Conservation (phyloP, 139 green algal genomes). For the Coccomyxa sp. region DNA sequence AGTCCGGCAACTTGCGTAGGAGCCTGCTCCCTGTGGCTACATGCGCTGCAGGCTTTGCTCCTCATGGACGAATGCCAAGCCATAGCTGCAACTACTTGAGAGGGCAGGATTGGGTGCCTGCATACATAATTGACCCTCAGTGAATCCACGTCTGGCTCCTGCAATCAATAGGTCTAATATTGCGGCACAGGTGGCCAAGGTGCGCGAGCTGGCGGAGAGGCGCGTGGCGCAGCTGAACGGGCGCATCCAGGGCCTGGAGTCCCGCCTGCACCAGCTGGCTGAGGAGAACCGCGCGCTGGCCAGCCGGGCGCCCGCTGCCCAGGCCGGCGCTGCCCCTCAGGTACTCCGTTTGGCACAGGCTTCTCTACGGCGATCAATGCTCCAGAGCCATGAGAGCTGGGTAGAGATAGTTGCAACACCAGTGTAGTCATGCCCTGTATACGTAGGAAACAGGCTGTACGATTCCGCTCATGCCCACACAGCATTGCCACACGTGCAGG, state of each 20-base stretch:
- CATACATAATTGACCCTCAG: neutral
- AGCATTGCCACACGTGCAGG: too few relatives aligned
- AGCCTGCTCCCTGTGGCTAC: too few relatives aligned
- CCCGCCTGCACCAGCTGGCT: conserved; percentile 18
- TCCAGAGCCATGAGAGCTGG: too few relatives aligned
- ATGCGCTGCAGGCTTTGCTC: too few relatives aligned
- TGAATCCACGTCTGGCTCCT: neutral
- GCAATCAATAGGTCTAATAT: neutral
- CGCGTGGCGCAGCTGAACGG: conserved; percentile 29
- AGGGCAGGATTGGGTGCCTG: neutral
- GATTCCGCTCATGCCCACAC: too few relatives aligned
- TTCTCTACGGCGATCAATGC: too few relatives aligned
- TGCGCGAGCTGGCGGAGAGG: conserved; percentile 23
- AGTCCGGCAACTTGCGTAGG: too few relatives aligned
- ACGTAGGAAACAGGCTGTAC: too few relatives aligned
- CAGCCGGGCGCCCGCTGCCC: neutral
- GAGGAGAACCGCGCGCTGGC: neutral
- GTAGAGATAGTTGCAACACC: too few relatives aligned
- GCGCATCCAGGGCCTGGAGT: conserved; percentile 23
- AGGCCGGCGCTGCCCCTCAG: neutral
- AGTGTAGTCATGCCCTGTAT: too few relatives aligned
- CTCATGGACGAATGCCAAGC: too few relatives aligned
- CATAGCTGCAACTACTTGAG: neutral
- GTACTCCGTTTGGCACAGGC: too few relatives aligned
- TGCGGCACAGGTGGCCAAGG: conserved; percentile 6